These are phyloP conservation scores for Boletus sp. DNA, from an alignment of 768 basidiomycete genomes.

Conservation along the genomic window DNA sequence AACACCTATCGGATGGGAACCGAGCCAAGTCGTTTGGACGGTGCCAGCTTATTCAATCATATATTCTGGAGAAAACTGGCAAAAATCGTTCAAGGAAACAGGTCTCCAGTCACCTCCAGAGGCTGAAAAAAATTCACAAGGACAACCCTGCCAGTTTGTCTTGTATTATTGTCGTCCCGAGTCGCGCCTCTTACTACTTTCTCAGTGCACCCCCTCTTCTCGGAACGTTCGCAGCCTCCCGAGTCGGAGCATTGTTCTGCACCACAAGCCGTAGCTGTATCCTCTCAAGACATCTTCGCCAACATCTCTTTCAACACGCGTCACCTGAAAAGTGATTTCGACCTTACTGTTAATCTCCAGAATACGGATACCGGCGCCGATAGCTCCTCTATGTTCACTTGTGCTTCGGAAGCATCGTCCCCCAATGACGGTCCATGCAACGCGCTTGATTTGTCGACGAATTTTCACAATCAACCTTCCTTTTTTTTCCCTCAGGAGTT, in stretches of 20 bases:
- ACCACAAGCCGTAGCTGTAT: not conserved
- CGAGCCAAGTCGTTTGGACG: conserved; percentile 34
- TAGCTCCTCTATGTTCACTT: conserved; percentile 2
- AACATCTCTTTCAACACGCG: conserved; percentile 6
- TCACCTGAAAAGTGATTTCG: conserved; percentile 15
- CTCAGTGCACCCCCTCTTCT: conserved; percentile 27
- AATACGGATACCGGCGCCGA: not conserved
- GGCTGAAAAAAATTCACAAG: conserved; percentile 34
- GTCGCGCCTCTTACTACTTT: not conserved
- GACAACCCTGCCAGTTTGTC: conserved; percentile 33
- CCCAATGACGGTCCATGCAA: not conserved
- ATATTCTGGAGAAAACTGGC: conserved; percentile 37
- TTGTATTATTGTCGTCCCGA: not conserved
- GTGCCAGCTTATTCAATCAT: conserved; percentile 39
- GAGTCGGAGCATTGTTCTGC: conserved; percentile 9
- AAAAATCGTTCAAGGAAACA: conserved; percentile 38
- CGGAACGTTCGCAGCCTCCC: conserved; percentile 17
- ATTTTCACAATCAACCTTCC: conserved; percentile 3
- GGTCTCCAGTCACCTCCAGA: conserved; percentile 39
- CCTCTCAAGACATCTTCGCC: conserved; percentile 10
- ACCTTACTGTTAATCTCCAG: conserved; percentile 4
- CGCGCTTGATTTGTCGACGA: conserved; percentile 3
- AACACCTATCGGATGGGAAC: conserved; percentile 4
- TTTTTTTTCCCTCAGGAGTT: conserved; percentile 6
- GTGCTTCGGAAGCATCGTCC: conserved; percentile 4